Evolutionary conservation across 2,329 filamentous ascomycete genomes (phyloP).

Genomic region (Colletotrichum endophyticum): DNA sequence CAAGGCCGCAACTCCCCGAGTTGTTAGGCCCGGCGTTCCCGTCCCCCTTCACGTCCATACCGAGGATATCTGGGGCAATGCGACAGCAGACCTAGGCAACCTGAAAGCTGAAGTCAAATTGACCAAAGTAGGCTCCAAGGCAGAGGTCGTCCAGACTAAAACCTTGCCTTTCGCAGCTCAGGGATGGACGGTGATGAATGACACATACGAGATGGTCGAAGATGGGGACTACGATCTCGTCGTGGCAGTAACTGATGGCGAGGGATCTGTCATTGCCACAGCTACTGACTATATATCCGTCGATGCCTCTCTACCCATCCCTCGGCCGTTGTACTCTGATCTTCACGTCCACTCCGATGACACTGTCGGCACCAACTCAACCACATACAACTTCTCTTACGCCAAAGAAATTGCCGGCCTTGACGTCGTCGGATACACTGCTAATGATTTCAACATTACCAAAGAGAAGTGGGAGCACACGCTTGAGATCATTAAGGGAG

Average conservation of each 20-base stretch:
- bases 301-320: conserved; percentile 21
- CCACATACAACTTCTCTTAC: conserved; percentile 41
- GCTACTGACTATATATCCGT: conserved; percentile 22
- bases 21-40: conserved; percentile 22
- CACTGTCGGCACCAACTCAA: conserved; percentile 39
- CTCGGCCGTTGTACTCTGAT: conserved; percentile 33
- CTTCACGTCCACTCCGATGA: conserved; percentile 42
- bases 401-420: conserved; percentile 37
- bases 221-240: not conserved
- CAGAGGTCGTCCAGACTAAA: not conserved
- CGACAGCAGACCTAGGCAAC: conserved; percentile 19
- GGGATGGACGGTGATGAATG: conserved; percentile 9
- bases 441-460: conserved; percentile 43
- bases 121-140: not conserved
- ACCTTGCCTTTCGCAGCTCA: not conserved
- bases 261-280: not conserved
- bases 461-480: conserved; percentile 33
- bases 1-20: conserved; percentile 24
- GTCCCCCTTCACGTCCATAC: conserved; percentile 28
- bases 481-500: conserved; percentile 25
- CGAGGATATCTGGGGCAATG: conserved; percentile 33
- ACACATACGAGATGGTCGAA: not conserved
- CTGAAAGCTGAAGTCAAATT: not conserved
- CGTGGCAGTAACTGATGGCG: not conserved
- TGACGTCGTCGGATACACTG: conserved; percentile 40